Base-by-base conservation (phyloP, 441 rosid species). In the Dalechampia spathulata region DNA sequence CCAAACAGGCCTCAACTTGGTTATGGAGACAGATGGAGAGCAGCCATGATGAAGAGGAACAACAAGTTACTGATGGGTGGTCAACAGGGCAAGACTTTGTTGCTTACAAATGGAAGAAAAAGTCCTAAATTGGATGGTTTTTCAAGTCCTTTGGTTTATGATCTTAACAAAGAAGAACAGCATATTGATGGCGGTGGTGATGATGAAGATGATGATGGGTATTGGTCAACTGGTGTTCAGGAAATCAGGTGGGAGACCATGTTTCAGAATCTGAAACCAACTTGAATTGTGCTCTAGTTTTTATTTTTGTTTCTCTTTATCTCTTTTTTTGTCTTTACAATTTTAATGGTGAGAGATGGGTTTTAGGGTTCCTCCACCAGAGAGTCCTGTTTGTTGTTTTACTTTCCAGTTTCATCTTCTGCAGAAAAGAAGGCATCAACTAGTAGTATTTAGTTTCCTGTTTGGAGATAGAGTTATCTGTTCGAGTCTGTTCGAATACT, bases 211-310 rank as follows among this genome's bases (percentile, higher is more conserved):
- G 73, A 57, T 50, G 79, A 68, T 59, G 62, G 73, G 9, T 77
- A 77, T 46, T 82, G 84, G 73, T 64, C 75, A 40, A 60, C 71
- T 28, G 75, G 74, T 14, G 79, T 51, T 21, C 81, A 81, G 66
- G 88, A 81, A 51, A 72, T 82, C 71, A 80, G 86, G 72, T 90
- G 96, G 98, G 88, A 80, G 60, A 59, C 90, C 3, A 77, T 90
- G 92, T 90, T 90, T 55, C 87, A 85, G 67, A 78, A 90, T 55
- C 66, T 90, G 61, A 90, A 85, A 70, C 97, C 96, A 19, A 90
- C 94, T 55, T 90, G 78, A 82, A 50, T n/a, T n/a, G 11, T 12
- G n/a, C n/a, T 34, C 39, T 28, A 54, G 20, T 19, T 60, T 6
- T 15, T 21, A 15, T 13, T 28, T 36, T 51, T 19, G 6, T 2